Percentiles rank a stretch among this genome's conserved stretches.
phyloP scores from a whole-genome alignment of 768 basidiomycete genomes.

The Xanthoconium stramineum region DNA sequence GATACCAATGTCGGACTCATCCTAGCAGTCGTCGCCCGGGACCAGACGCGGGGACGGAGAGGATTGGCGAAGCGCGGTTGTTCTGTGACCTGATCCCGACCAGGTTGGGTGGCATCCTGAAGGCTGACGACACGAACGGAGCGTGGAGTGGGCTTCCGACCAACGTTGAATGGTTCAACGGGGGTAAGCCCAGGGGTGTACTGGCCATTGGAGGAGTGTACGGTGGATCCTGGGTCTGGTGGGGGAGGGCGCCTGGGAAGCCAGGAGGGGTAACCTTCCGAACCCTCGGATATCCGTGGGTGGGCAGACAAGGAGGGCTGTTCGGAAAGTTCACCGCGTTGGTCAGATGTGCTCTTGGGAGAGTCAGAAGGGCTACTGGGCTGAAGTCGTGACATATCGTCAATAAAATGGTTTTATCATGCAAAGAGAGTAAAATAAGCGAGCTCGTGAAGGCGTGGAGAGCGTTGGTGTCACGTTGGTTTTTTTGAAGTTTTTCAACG shows the following conservation, averaged over 20 bases:
- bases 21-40: slow-evolving; percentile 49
- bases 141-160: slow-evolving; percentile 76
- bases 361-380: slow-evolving; percentile 28
- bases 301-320: slow-evolving; percentile 36
- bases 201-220: slow-evolving; percentile 53
- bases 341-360: slow-evolving; percentile 30
- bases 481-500: slow-evolving; percentile 21
- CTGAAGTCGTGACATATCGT: slow-evolving; percentile 38
- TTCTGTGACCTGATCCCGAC: slow-evolving; percentile 48
- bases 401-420: slow-evolving; percentile 29
- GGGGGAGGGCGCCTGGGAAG: slow-evolving; percentile 75
- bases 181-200: slow-evolving; percentile 33
- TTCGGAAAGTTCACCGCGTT: slow-evolving; percentile 29
- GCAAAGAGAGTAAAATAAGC: slow-evolving; percentile 29
- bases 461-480: slow-evolving; percentile 34
- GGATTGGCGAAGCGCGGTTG: slow-evolving; percentile 44
- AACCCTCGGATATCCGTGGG: slow-evolving; percentile 37
- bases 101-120: slow-evolving; percentile 45
- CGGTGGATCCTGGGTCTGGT: slow-evolving; percentile 69
- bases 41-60: slow-evolving; percentile 51
- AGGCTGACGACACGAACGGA: slow-evolving; percentile 80
- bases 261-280: slow-evolving; percentile 82
- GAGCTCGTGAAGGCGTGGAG: slow-evolving; percentile 28
- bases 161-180: slow-evolving; percentile 37
- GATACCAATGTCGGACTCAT: slow-evolving; percentile 44